Evolutionary conservation across 2,329 filamentous ascomycete species (phyloP).

Genomic region (Trichoderma afroharzianum): DNA sequence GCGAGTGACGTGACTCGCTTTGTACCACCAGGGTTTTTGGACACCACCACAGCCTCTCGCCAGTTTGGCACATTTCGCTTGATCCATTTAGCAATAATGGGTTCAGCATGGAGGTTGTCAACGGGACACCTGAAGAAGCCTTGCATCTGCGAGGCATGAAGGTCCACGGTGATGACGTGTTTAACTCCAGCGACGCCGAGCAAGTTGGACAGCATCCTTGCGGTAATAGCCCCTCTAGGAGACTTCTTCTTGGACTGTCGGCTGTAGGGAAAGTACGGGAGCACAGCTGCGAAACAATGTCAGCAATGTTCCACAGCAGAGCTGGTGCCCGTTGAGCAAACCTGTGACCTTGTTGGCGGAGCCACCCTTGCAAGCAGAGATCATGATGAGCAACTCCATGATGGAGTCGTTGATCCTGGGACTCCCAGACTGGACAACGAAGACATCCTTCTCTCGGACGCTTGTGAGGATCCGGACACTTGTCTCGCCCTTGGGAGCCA

Average conservation of each 20-base stretch:
- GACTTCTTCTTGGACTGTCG: conserved; percentile 99
- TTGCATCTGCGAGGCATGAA: conserved; percentile 98
- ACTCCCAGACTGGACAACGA: conserved; percentile 96
- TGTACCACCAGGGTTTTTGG: conserved; percentile 95
- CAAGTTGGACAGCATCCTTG: conserved; percentile 93
- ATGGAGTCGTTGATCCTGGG: conserved; percentile 96
- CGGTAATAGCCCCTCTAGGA: conserved; percentile 92
- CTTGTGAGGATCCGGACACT: conserved; percentile 66
- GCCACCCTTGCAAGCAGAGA: conserved; percentile 95
- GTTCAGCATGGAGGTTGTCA: conserved; percentile 95
- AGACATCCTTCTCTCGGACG: conserved; percentile 97
- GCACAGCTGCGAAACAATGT: conserved; percentile 57
- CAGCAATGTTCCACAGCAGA: conserved; percentile 1
- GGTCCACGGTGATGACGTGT: conserved; percentile 95
- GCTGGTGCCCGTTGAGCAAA: conserved; percentile 41
- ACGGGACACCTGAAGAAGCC: conserved; percentile 98
- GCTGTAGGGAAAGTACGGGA: conserved; percentile 98
- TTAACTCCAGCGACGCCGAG: conserved; percentile 91
- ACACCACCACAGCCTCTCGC: conserved; percentile 91
- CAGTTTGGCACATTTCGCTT: conserved; percentile 81
- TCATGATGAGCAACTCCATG: conserved; percentile 99
- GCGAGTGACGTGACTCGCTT: conserved; percentile 95
- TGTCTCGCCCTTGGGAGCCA: conserved; percentile 57
- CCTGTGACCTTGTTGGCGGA: conserved; percentile 96
- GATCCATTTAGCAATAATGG: conserved; percentile 93